Base-by-base conservation (phyloP, 106 monocot species). In the Iris macrosiphon region DNA sequence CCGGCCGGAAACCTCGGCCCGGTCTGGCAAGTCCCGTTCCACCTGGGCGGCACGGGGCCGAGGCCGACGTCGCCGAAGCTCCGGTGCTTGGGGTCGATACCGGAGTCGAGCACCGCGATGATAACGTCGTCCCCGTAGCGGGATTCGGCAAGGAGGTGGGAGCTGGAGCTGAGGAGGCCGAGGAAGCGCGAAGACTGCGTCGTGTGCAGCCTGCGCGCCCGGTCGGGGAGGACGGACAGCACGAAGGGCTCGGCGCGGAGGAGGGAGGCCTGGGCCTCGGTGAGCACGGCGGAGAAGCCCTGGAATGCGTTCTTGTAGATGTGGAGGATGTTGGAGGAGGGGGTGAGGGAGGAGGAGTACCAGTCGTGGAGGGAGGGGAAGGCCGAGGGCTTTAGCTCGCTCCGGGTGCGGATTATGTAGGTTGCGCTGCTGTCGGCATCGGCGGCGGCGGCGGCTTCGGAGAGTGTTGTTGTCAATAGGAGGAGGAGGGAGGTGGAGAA, bases 281-380 rank as follows among this genome's bases (percentile, higher is more conserved):
- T 30, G 21, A 80, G 69, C 3, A 49, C 22, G 30, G 74, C 73
- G 20, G 79, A 52, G 66, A 74, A 80, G 49, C 79, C 79, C 32
- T 70, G 65, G 48, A 80, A 55, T 41, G 55, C 19, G 26, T 59
- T n/a, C 28, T 21, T 42, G 61, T 80, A 80, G 45, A 65, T 69
- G 65, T 80, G 74, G 29, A 74, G 52, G 50, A 60, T 30, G 46
- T 35, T 5, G 42, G 29, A 25, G 58, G 42, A 11, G 34, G 31
- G 4, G 41, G 60, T n/a, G 35, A 55, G n/a, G 35, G 64, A 38
- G 51, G 72, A 54, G 52, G 63, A 23, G 64, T 73, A 79, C 79
- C 79, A 79, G 57, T 68, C 59, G 31, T 37, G 57, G 68, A 64
- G 73, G 16, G 73, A 69, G 37, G 69, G 79, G 52, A 73, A 79